phyloP scores from a whole-genome alignment of 768 basidiomycete genomes.

The Clathrus columnatus region DNA sequence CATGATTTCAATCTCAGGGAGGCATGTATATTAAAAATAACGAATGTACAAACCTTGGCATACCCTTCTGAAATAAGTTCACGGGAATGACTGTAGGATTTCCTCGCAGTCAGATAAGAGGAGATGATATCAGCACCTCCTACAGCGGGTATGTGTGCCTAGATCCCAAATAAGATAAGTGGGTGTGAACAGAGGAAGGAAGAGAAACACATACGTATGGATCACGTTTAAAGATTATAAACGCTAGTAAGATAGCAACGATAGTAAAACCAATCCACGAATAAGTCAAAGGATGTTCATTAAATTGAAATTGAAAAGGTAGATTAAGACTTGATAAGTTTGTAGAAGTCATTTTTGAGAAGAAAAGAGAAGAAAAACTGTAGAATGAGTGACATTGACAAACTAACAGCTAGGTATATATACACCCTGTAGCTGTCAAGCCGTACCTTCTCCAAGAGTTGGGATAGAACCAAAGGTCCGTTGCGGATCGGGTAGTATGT shows the following conservation, averaged over 20 bases:
- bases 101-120: constrained; percentile 15
- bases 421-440: too few species aligned
- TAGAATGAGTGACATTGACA: too few species aligned
- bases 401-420: too few species aligned
- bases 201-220: neutral
- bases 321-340: too few species aligned
- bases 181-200: neutral
- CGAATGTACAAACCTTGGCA: constrained; percentile 16
- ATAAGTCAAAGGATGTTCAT: neutral
- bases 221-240: neutral
- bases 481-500: too few species aligned
- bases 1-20: too few species aligned
- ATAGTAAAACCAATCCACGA: neutral
- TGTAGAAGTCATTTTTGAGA: neutral
- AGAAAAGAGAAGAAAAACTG: too few species aligned
- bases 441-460: too few species aligned
- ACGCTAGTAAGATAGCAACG: neutral
- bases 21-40: neutral
- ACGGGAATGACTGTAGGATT: constrained; percentile 11
- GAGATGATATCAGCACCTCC: neutral
- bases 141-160: neutral
- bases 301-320: neutral
- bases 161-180: too few species aligned
- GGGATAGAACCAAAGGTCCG: too few species aligned
- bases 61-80: constrained; percentile 25